phyloP scores from a whole-genome alignment of 305 asterid genomes.

The Fraxinus velutina region DNA sequence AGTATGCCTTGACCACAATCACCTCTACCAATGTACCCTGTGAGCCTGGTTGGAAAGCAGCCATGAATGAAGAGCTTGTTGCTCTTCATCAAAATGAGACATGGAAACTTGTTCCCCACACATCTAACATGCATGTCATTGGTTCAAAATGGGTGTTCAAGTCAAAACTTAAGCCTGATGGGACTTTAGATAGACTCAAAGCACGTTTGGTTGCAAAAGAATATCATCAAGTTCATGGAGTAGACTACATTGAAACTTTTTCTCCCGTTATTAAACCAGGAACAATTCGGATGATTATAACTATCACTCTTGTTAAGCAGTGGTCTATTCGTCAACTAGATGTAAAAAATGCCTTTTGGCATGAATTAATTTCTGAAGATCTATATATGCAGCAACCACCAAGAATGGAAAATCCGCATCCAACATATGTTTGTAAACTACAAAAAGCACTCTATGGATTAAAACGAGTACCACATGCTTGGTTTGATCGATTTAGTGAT shows the following conservation, averaged over 20 bases:
- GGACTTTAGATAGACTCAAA: not conserved
- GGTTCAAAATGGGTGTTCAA: not conserved
- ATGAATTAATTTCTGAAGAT: not conserved
- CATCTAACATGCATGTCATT: not conserved
- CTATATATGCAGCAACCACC: not conserved
- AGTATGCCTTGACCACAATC: not conserved
- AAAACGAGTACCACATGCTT: not conserved
- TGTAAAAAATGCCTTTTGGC: not conserved
- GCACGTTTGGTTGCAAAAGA: not conserved
- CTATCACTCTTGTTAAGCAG: not conserved
- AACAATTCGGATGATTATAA: not conserved
- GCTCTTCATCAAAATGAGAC: not conserved
- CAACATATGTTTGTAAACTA: not conserved
- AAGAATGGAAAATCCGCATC: not conserved
- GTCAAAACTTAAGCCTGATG: not conserved
- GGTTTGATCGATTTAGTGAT: not conserved
- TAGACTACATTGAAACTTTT: not conserved
- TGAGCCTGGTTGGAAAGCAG: not conserved
- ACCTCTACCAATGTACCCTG: not conserved
- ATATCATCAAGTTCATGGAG: not conserved
- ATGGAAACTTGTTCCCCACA: not conserved
- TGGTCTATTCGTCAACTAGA: not conserved
- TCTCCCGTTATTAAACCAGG: not conserved
- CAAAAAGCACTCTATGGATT: no score
- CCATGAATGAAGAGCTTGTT: not conserved